phyloP scores from a whole-genome alignment of 176 grass and related monocot genomes.

The Cymbopogon citratus region DNA sequence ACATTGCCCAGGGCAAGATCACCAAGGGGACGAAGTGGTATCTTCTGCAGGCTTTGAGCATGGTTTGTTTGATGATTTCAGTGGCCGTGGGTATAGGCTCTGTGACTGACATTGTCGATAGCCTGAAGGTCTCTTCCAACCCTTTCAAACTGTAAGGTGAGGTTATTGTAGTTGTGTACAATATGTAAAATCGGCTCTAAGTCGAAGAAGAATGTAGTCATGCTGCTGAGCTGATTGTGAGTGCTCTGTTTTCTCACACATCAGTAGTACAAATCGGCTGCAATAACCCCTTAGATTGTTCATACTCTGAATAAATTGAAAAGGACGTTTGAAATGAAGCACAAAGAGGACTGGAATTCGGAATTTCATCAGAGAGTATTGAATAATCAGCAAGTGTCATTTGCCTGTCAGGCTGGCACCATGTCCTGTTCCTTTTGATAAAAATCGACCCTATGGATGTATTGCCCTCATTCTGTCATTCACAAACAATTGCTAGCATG shows the following conservation, averaged over 20 bases:
- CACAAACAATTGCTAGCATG: not conserved
- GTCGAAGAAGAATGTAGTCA: constrained; percentile 1
- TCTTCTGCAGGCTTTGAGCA: constrained; percentile 53
- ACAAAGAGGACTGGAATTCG: not conserved
- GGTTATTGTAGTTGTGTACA: constrained; percentile 24
- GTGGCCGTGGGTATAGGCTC: constrained; percentile 62
- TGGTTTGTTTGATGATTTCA: constrained; percentile 51
- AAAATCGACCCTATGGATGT: not conserved
- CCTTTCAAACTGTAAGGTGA: constrained; percentile 54
- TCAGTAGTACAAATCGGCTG: too few relatives aligned
- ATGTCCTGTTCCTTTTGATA: not conserved
- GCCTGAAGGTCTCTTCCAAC: constrained; percentile 39
- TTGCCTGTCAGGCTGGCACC: not conserved
- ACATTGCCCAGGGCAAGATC: constrained; percentile 58
- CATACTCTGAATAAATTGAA: too few relatives aligned
- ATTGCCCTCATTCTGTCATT: not conserved
- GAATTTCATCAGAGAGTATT: not conserved
- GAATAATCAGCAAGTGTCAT: not conserved
- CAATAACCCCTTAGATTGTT: too few relatives aligned
- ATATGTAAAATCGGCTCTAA: not conserved
- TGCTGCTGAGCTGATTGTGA: not conserved
- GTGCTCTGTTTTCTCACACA: not conserved
- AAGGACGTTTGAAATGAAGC: not conserved
- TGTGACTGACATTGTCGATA: constrained; percentile 60
- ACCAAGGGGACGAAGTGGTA: constrained; percentile 45